Base-by-base conservation (phyloP, 495 filamentous ascomycete genomes). In the Neurospora pannonica region DNA sequence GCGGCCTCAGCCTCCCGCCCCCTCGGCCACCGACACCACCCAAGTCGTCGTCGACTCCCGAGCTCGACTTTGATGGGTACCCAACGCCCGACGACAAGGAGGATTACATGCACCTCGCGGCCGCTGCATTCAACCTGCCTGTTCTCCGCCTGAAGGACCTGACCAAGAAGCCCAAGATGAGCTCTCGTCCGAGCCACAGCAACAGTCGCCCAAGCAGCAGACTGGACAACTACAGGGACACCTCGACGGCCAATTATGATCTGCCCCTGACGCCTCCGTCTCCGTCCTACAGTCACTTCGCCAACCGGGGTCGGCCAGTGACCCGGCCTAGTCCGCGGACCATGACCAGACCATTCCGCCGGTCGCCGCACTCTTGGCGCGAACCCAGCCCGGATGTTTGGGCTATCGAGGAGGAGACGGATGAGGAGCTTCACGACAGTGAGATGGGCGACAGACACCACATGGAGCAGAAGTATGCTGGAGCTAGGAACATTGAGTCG, bases 311-410 rank as follows among this genome's bases (percentile, higher is more conserved):
- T 21, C 76, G 76, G 13, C 70, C 74, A 6, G 21, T 60, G 28
- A 71, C 72, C 17, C 17, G 71, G 0, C 37, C 54, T 3, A 13
- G 40, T 15, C 42, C 71, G 38, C 38, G 76, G 4, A 72, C 6
- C 13, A 67, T 67, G 54, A 34, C 28, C 70, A 76, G 77, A 43
- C 74, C 81, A 28, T 74, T 78, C 34, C 81, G 82, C 5, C 81
- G 80, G 34, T 79, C 79, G 10, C 79, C 77, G 4, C 85, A 85
- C 70, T 83, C 82, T 34, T 87, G 85, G 85, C 82, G 85, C 71
- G 84, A 86, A 74, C 85, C 85, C 24, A 87, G 85, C 72, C 85
- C 85, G 19, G 85, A 87, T 71, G 85, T 87, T 2, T 87, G 84
- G 81, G 81, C 81, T 46, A 87, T 87, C 72, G 84, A 86, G 73